These are phyloP conservation scores for Rhizopogon sp. DNA, from an alignment of 768 basidiomycete species.

Conservation along the genomic window DNA sequence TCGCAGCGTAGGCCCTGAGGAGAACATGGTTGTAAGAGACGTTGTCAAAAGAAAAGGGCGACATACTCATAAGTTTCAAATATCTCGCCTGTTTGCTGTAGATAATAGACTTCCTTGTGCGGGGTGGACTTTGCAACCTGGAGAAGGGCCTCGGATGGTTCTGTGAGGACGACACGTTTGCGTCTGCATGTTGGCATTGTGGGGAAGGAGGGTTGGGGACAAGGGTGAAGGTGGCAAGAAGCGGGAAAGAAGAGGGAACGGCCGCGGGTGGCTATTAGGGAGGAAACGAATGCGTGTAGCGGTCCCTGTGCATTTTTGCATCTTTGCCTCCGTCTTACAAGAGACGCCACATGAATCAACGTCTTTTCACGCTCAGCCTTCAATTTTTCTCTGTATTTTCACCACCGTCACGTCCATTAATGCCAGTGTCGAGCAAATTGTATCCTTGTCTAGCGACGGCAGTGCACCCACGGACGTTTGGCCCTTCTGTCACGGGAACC, in stretches of 20 bases:
- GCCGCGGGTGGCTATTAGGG: constrained; percentile 51
- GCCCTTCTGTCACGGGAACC: neutral
- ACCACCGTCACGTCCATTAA: neutral
- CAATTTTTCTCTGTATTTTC: neutral
- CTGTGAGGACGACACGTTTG: constrained; percentile 85
- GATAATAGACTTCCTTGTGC: constrained; percentile 80
- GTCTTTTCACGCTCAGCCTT: constrained; percentile 4
- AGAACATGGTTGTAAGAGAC: constrained; percentile 7
- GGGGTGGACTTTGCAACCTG: constrained; percentile 60
- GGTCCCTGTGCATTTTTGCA: constrained; percentile 25
- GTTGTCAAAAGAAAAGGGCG: constrained; percentile 21
- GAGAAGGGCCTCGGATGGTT: constrained; percentile 69
- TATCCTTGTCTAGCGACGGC: neutral
- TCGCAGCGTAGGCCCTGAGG: constrained; percentile 71
- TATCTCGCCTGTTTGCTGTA: constrained; percentile 94
- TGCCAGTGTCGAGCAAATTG: neutral
- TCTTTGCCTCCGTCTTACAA: constrained; percentile 17
- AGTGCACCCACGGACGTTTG: neutral
- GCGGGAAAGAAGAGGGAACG: constrained; percentile 56
- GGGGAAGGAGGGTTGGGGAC: constrained; percentile 38
- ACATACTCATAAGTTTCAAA: constrained; percentile 95
- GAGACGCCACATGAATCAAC: constrained; percentile 16
- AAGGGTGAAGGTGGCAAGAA: constrained; percentile 41
- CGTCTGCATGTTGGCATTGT: constrained; percentile 84
- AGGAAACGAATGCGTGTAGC: constrained; percentile 45